Base-by-base conservation (phyloP, 495 filamentous ascomycete species). In the Lasiosphaeria hispida region DNA sequence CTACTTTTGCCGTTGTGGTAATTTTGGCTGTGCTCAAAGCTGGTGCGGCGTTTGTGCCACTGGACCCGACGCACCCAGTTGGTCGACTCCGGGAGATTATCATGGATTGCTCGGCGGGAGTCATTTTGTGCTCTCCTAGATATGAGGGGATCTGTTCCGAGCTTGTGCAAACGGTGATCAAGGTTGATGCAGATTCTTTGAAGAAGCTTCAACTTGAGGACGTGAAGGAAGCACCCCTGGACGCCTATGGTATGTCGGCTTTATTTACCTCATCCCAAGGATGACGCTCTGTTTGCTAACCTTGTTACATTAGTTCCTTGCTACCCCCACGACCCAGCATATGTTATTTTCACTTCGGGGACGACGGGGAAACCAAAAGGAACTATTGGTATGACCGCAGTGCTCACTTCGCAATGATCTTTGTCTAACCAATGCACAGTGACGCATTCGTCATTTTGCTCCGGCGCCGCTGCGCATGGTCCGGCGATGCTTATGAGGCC, bases 301-400 rank as follows among this genome's bases (percentile, higher is more conserved):
- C 0, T 1, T 17, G 19, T 50, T 9, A 17, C 56, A 43, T 15
- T 19, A 9, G 45, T 23, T 13, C 52, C 2, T 30, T 65, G 15
- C 43, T 30, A 13, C 23, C 64, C 53, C 44, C 38, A 9, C 30
- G 55, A 70, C 44, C 34, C 63, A 4, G 53, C 61, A 4, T 89
- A 82, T 63, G 69, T 84, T 11, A 72, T 85, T 4, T 87, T 83
- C 57, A 87, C 85, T 0, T 79, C 80, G 61, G 86, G 86, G 0
- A 81, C 76, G 10, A 87, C 84, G 0, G 85, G 86, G 0, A 77
- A 76, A 11, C 81, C 85, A 0, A 71, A 74, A 57, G 57, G 79
- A 8, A 69, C 80, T 18, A 58, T 81, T 36, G 58, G 51, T 65
- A 72, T 3, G 47, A 43, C 17, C 19, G 34, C 40, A 17, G 37